A percentile compares a stretch with the other conserved stretches of the same genome.
phyloP scores from a whole-genome alignment of 345 rosid genomes.

The Eucalyptus rudis region DNA sequence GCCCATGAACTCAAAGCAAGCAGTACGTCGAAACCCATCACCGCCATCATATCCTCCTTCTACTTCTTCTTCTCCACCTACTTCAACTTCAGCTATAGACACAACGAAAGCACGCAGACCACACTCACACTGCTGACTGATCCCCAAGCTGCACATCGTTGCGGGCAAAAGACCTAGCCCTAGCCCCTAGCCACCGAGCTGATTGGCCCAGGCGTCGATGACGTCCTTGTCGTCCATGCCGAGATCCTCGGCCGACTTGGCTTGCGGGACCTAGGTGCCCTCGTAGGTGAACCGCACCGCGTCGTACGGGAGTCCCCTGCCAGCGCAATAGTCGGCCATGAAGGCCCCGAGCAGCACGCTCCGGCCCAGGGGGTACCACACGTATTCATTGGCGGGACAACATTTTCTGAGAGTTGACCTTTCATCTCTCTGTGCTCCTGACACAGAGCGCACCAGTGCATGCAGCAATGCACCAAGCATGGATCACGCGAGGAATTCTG shows the following conservation, averaged over 20 bases:
- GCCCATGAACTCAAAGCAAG: neutral
- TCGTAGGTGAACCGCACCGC: neutral
- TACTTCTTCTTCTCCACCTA: neutral
- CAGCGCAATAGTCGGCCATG: neutral
- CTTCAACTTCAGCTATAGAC: neutral
- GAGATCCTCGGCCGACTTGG: neutral
- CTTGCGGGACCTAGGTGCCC: neutral
- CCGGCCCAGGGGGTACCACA: neutral
- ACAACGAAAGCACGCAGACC: neutral
- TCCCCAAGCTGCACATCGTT: neutral
- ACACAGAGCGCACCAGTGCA: conserved; percentile 74
- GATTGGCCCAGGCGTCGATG: neutral
- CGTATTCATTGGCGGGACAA: conserved; percentile 66
- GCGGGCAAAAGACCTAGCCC: neutral
- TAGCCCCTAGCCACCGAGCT: neutral
- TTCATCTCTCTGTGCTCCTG: conserved; percentile 77
- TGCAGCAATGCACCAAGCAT: conserved; percentile 58
- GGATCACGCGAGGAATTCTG: conserved; percentile 92
- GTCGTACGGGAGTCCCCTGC: neutral
- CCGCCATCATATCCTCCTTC: neutral
- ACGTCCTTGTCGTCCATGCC: neutral
- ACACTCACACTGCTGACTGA: neutral
- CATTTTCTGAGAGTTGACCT: conserved; percentile 55
- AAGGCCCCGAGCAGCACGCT: neutral
- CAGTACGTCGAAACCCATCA: neutral